Evolutionary conservation across 2,329 filamentous ascomycete genomes (phyloP).

Genomic region (Neofusicoccum parvum): DNA sequence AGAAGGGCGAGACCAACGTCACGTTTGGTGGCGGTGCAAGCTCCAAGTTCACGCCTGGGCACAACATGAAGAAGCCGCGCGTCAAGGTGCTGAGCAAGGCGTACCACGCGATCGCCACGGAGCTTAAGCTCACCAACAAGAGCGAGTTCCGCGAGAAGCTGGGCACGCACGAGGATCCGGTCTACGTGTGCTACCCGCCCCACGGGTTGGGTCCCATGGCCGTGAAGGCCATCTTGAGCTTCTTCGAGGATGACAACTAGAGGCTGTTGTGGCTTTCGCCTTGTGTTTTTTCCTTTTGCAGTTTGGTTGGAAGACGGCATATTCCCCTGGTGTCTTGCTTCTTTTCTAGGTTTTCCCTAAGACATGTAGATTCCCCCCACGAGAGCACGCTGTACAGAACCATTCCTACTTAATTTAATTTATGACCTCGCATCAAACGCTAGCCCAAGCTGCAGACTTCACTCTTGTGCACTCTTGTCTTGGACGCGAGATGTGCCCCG

Average conservation of each 20-base stretch:
- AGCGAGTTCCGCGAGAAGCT: slow-evolving; percentile 90
- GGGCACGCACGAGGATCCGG: slow-evolving; percentile 78
- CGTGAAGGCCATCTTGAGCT: slow-evolving; percentile 82
- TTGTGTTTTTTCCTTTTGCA: not conserved
- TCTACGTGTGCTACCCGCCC: slow-evolving; percentile 88
- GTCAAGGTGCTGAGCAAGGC: slow-evolving; percentile 80
- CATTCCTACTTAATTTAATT: not conserved
- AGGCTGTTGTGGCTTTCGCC: not conserved
- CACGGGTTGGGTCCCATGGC: slow-evolving; percentile 81
- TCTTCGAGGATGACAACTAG: slow-evolving; percentile 73
- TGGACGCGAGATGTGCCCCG: too few relatives aligned
- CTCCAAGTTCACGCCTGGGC: slow-evolving; percentile 72
- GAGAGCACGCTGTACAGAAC: slow-evolving; percentile 2
- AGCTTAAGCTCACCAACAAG: slow-evolving; percentile 81
- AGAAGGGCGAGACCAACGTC: slow-evolving; percentile 64
- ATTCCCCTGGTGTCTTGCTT: not conserved
- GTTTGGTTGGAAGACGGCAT: not conserved
- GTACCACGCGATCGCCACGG: slow-evolving; percentile 79
- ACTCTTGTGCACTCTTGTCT: not conserved
- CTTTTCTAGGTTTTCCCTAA: not conserved
- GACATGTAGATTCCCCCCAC: slow-evolving; percentile 17
- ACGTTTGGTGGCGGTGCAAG: slow-evolving; percentile 88
- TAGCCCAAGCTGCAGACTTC: too few relatives aligned
- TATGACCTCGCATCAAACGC: not conserved
- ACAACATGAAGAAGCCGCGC: slow-evolving; percentile 78